Base-by-base conservation (phyloP, 192 early-diverging fungal genomes). In the Coemansia interrupta region DNA sequence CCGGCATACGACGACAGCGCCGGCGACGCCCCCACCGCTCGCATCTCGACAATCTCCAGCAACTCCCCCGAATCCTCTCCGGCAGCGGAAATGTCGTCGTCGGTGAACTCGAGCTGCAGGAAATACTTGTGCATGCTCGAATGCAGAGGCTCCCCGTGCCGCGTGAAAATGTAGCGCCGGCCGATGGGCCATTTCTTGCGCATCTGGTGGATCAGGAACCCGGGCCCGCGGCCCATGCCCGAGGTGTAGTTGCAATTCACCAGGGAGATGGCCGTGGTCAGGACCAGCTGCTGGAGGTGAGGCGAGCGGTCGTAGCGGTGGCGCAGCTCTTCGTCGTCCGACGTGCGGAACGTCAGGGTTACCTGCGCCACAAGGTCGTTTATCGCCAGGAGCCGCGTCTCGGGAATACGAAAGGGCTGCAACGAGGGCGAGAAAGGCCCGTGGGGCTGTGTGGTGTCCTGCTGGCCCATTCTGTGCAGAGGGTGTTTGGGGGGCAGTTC, bases 121-220 rank as follows among this genome's bases (percentile, higher is more conserved):
- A 78, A 78, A 29, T 69, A 78, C 66, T 78, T 78, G 75, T 78
- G 66, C 62, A 69, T 38, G 17, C 75, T 73, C 0, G 75, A 78
- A 24, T 78, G 70, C 55, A 73, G n/a, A 10, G 75, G 69, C 51
- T 78, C 70, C 4, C 75, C 75, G 39, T 78, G 41, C 20, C 61
- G 65, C 6, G 75, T 73, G 46, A 78, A 78, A 61, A 78, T 78
- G 47, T 78, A 78, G 12, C 63, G 75, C 13, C 63, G 48, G 11
- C 75, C 75, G 11, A 78, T 72, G 0, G 75, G 75, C 75, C 75
- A 78, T 36, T 73, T 78, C 38, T 78, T 78, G 46, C 70, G 64
- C 62, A 65, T 56, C 59, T 78, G 75, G 38, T 78, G 70, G 7
- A 78, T 57, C 1, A 78, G n/a, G 20, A 78, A 78, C 12, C 75